Base-by-base conservation (phyloP, 371 early-diverging fungal genomes). In the Umbelopsis sp. region DNA sequence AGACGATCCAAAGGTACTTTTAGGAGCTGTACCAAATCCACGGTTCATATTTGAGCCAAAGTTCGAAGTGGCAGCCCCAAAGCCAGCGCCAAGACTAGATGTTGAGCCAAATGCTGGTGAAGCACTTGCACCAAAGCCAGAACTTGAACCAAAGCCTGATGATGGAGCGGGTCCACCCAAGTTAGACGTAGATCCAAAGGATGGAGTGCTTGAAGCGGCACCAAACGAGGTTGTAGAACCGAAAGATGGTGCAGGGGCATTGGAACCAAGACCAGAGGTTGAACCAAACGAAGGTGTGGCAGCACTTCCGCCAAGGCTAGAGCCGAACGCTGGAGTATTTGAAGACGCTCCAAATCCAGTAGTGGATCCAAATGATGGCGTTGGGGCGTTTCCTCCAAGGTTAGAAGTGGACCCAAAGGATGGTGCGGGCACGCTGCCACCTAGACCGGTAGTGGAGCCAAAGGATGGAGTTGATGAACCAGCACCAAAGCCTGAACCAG, bases 321-420 rank as follows among this genome's bases (percentile, higher is more conserved):
- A 69, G 0, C 77, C 76, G 65, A 72, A 74, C 1, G 74, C 51
- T 22, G 74, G 65, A 0, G 65, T 22, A 45, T n/a, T 46, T 0
- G 63, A 24, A 4, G 46, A 35, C 3, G 72, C 69, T 2, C 72
- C 69, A 69, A 69, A 51, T 1, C 66, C 14, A 1, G 69, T 25
- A 10, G 66, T 25, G 1, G 70, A 62, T 6, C 73, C 73, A 63
- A 72, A 72, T 0, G 63, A 64, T 38, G 73, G 29, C 3, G 65
- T 3, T n/a, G 64, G 12, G 10, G 41, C 41, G 7, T 41, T 41
- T 3, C 41, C 41, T 1, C 41, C 7, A 12, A 41, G 41, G 12
- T 12, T 41, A 12, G 41, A 41, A 41, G 41, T 41, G 2, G 41
- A 41, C 2, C 41, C 41, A 41, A 41, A 41, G 7, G 41, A 41